A percentile compares a stretch with the other conserved stretches of the same genome.
Conservation (phyloP, 2,329 filamentous ascomycete species). For the Zymoseptoria crescenta region DNA sequence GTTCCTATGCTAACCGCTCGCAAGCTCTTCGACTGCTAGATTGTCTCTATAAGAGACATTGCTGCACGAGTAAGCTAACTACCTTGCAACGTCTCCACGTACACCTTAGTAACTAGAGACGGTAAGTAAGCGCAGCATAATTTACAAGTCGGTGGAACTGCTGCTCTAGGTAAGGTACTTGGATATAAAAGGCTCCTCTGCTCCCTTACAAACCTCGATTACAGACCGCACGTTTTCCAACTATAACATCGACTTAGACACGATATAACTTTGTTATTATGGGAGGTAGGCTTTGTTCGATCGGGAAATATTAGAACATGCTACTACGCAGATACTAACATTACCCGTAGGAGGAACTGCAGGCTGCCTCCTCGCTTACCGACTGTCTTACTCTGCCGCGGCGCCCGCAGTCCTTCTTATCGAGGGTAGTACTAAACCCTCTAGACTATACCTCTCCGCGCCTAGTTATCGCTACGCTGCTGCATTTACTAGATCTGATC, state of each 20-base stretch:
- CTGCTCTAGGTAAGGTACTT: neutral
- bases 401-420: constrained; percentile 51
- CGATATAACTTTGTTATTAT: constrained; percentile 35
- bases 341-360: constrained; percentile 47
- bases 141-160: neutral
- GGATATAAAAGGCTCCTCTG: neutral
- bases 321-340: neutral
- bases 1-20: neutral
- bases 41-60: neutral
- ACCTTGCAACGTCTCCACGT: neutral
- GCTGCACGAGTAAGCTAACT: neutral
- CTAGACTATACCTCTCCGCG: constrained; percentile 41
- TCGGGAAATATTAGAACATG: neutral
- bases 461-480: constrained; percentile 50
- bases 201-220: neutral
- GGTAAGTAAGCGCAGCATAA: neutral
- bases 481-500: constrained; percentile 37
- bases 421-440: constrained; percentile 50
- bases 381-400: constrained; percentile 41
- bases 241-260: neutral
- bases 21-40: neutral
- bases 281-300: constrained; percentile 27
- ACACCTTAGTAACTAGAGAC: neutral
- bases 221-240: neutral
- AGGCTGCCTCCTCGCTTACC: constrained; percentile 49